These are phyloP conservation scores for Mallotus japonicus DNA, from an alignment of 441 rosid genomes.

Conservation along the genomic window DNA sequence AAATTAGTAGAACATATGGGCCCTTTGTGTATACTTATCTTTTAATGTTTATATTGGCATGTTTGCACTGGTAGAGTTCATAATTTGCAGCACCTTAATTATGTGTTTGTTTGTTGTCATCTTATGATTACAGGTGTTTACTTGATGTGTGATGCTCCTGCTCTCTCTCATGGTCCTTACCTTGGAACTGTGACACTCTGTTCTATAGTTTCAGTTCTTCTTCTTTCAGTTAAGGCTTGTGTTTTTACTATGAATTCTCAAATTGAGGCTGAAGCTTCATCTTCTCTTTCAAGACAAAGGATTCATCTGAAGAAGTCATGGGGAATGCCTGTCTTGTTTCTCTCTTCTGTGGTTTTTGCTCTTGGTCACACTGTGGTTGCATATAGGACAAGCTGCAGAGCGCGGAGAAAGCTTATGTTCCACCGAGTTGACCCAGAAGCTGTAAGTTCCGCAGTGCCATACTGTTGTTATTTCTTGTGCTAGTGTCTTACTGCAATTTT, in stretches of 20 bases:
- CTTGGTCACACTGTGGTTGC: conserved; percentile 91
- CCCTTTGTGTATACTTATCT: not conserved
- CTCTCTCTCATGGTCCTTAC: conserved; percentile 75
- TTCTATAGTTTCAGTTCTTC: conserved; percentile 62
- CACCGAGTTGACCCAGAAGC: conserved; percentile 92
- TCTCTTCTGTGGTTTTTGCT: conserved; percentile 84
- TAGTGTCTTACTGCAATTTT: too few relatives aligned
- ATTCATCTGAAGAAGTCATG: conserved; percentile 86
- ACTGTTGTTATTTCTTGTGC: not conserved
- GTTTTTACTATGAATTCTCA: conserved; percentile 68
- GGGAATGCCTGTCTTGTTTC: conserved; percentile 98
- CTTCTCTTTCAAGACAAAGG: conserved; percentile 64
- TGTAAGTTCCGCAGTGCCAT: conserved; percentile 41
- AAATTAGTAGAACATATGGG: not conserved
- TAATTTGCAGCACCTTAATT: not conserved
- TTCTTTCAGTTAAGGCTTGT: conserved; percentile 73
- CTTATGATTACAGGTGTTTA: conserved; percentile 59
- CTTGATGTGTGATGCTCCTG: conserved; percentile 65
- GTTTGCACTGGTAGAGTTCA: not conserved
- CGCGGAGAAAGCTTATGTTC: conserved; percentile 81
- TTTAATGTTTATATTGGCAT: not conserved
- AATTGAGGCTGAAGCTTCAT: conserved; percentile 59
- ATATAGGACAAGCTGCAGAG: conserved; percentile 90
- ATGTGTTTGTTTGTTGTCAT: not conserved
- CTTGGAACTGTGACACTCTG: conserved; percentile 73